A percentile compares a stretch with the other conserved stretches of the same genome.
Evolutionary conservation across 768 basidiomycete species (phyloP).

Genomic region (Serpula lacrymans): DNA sequence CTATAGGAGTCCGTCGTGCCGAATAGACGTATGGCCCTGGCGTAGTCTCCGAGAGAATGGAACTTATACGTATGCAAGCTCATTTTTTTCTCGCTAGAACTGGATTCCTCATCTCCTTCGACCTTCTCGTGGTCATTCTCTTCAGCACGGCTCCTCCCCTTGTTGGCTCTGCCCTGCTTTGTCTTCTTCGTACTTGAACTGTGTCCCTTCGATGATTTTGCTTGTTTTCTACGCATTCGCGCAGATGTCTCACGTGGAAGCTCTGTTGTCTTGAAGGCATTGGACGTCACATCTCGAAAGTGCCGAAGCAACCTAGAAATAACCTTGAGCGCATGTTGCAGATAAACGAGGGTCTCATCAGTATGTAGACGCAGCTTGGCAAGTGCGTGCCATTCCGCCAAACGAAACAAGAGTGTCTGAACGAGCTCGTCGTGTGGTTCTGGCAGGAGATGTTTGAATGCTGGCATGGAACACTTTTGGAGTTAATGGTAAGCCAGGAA

Average conservation of each 20-base stretch:
- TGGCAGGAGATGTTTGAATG: constrained; percentile 28
- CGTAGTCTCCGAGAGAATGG: constrained; percentile 35
- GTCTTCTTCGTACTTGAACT: background rate
- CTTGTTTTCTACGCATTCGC: constrained; percentile 7
- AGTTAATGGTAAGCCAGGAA: background rate
- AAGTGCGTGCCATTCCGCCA: constrained; percentile 31
- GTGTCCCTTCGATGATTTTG: background rate
- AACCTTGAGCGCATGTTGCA: constrained; percentile 13
- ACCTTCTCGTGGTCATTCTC: background rate
- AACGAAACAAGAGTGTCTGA: constrained; percentile 16
- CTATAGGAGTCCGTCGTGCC: constrained; percentile 36
- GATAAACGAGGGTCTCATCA: constrained; percentile 13
- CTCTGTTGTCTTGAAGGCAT: constrained; percentile 21
- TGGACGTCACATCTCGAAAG: constrained; percentile 25
- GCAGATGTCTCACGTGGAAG: constrained; percentile 17
- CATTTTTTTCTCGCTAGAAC: constrained; percentile 12
- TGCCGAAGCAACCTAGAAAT: constrained; percentile 17
- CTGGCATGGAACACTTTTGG: constrained; percentile 18
- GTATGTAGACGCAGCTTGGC: constrained; percentile 35
- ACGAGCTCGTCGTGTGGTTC: constrained; percentile 18
- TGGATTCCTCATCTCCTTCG: background rate
- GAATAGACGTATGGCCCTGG: constrained; percentile 14
- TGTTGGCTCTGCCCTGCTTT: background rate
- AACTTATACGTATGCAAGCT: constrained; percentile 33
- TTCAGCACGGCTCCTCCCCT: no score